These are phyloP conservation scores for Globisporangium paddicum DNA, from an alignment of 352 stramenopile genomes.

Conservation along the genomic window DNA sequence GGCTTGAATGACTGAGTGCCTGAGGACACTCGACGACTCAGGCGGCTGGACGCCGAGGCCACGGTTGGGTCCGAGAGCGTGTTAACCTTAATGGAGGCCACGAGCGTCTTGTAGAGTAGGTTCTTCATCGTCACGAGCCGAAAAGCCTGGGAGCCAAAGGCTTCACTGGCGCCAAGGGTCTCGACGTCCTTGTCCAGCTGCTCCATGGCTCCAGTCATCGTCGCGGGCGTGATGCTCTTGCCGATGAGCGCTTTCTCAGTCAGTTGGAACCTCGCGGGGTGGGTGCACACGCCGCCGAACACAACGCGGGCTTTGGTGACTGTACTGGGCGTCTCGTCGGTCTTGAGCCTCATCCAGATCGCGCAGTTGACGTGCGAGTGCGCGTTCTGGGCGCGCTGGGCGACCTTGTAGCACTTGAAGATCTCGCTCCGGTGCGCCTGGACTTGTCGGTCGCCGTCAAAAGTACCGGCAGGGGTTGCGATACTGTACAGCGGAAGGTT, in stretches of 20 bases:
- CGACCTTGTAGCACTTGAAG: conserved; percentile 47
- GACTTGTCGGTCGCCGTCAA: neutral
- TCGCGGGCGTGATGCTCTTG: conserved; percentile 66
- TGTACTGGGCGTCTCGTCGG: conserved; percentile 54
- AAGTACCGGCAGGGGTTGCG: conserved; percentile 11
- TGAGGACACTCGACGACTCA: conserved; percentile 40
- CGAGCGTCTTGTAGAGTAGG: conserved; percentile 94
- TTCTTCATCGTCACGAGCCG: conserved; percentile 27
- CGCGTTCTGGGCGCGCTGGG: conserved; percentile 39
- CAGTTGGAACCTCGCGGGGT: conserved; percentile 35
- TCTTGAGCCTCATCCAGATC: conserved; percentile 25
- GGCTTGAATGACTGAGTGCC: conserved; percentile 48
- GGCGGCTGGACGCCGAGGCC: conserved; percentile 16
- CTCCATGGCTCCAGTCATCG: conserved; percentile 74
- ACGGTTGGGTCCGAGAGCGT: conserved; percentile 12
- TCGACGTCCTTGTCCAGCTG: conserved; percentile 85
- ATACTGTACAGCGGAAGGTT: conserved; percentile 33
- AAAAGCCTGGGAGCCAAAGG: conserved; percentile 23
- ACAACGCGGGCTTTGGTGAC: conserved; percentile 47
- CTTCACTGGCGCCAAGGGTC: conserved; percentile 25
- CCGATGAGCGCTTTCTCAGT: conserved; percentile 71
- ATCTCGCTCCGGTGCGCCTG: conserved; percentile 1
- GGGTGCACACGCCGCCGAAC: conserved; percentile 69
- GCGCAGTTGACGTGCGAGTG: conserved; percentile 58
- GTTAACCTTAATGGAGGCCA: conserved; percentile 37